These are phyloP conservation scores for Thelephora terrestris DNA, from an alignment of 1,284 basidiomycete species.

Conservation along the genomic window DNA sequence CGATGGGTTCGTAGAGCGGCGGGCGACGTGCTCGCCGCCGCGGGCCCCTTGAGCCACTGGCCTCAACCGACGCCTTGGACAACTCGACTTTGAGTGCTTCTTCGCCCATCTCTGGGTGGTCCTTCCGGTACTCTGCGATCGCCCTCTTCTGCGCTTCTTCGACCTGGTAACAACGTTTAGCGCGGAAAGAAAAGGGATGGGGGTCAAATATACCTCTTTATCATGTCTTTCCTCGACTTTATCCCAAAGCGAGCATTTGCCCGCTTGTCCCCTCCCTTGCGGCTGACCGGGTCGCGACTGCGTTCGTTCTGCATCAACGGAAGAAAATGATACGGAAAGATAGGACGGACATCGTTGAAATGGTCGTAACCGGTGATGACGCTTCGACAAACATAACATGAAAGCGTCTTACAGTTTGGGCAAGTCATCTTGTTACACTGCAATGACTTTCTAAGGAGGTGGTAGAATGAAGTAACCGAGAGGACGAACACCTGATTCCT, in stretches of 20 bases:
- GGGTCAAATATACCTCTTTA: conserved; percentile 41
- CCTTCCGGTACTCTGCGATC: conserved; percentile 42
- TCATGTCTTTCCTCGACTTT: conserved; percentile 50
- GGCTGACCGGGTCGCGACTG: conserved; percentile 16
- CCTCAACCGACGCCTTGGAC: conserved; percentile 13
- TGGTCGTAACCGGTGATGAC: conserved; percentile 70
- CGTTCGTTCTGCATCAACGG: conserved; percentile 1
- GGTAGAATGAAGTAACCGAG: background rate
- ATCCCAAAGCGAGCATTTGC: conserved; percentile 67
- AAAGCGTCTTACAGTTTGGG: conserved; percentile 53
- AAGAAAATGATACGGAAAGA: conserved; percentile 7
- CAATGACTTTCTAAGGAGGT: background rate
- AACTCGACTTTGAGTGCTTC: conserved; percentile 48
- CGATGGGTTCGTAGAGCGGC: too few species aligned
- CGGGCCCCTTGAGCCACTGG: too few species aligned
- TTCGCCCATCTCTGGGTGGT: conserved; percentile 47
- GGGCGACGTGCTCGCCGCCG: too few species aligned
- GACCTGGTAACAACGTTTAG: conserved; percentile 35
- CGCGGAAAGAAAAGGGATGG: background rate
- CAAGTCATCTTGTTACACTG: conserved; percentile 81
- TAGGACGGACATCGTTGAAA: conserved; percentile 45
- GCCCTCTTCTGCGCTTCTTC: conserved; percentile 58
- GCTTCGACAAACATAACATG: conserved; percentile 72
- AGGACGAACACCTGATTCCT: conserved; percentile 53
- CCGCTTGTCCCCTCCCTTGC: conserved; percentile 15